A percentile compares a stretch with the other conserved stretches of the same genome.
Conservation (phyloP, 2,329 filamentous ascomycete species). For the Emericellopsis atlantica region DNA sequence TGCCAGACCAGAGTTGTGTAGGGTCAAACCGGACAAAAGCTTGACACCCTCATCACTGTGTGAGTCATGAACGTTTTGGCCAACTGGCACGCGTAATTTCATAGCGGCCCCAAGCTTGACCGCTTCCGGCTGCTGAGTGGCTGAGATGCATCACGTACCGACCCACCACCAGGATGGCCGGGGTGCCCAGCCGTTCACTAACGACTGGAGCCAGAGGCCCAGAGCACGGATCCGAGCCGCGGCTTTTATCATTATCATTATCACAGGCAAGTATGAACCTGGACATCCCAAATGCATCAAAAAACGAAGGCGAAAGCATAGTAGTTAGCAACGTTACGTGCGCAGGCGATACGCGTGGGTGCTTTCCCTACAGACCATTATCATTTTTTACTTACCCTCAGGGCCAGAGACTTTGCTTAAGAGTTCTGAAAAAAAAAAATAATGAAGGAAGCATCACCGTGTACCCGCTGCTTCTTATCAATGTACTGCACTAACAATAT, state of each 20-base stretch:
- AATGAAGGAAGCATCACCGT: conserved; percentile 7
- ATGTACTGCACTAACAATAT: conserved; percentile 28
- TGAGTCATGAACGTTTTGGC: conserved; percentile 15
- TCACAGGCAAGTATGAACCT: too few relatives aligned
- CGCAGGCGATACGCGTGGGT: too few relatives aligned
- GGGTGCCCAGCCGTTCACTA: not conserved
- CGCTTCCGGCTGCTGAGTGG: conserved; percentile 19
- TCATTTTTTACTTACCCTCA: too few relatives aligned
- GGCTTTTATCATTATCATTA: too few relatives aligned
- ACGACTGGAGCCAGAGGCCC: not conserved
- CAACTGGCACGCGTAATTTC: conserved; percentile 5
- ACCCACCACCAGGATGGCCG: too few relatives aligned
- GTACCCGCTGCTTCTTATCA: conserved; percentile 7
- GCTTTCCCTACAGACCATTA: too few relatives aligned
- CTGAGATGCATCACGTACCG: conserved; percentile 7
- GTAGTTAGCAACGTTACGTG: too few relatives aligned
- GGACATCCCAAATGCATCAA: too few relatives aligned
- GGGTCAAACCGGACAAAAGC: not conserved
- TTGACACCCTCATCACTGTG: conserved; percentile 2
- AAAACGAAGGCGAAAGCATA: too few relatives aligned
- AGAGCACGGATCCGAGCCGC: not conserved
- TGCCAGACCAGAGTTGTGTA: too few relatives aligned
- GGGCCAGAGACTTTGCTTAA: too few relatives aligned
- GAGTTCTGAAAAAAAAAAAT: too few relatives aligned
- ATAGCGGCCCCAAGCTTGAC: conserved; percentile 9